phyloP scores from a whole-genome alignment of 495 filamentous ascomycete species.

The Astrothelium macrocarpum region DNA sequence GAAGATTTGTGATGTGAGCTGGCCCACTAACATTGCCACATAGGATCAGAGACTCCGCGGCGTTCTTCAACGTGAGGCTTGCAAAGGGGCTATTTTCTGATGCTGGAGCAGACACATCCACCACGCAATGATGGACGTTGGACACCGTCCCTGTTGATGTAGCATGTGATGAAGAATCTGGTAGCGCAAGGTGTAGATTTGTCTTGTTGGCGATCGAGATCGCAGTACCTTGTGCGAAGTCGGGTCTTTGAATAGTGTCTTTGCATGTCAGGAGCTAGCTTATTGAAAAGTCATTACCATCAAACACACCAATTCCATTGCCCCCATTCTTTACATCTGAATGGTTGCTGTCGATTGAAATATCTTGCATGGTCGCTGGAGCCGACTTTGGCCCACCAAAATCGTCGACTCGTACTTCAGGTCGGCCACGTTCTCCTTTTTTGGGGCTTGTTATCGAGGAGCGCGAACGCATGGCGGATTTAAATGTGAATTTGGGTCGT shows the following conservation, averaged over 20 bases:
- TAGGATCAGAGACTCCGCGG: constrained; percentile 59
- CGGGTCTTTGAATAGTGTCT: constrained; percentile 41
- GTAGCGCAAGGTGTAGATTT: constrained; percentile 61
- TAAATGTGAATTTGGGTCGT: constrained; percentile 65
- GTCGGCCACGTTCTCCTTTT: constrained; percentile 2
- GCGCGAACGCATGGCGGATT: constrained; percentile 31
- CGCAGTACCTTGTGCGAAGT: constrained; percentile 48
- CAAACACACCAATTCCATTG: background rate
- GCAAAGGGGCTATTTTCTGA: constrained; percentile 55
- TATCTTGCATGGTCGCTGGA: background rate
- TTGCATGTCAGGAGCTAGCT: background rate
- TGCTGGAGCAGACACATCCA: constrained; percentile 63
- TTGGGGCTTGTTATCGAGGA: constrained; percentile 6
- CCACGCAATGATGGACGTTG: constrained; percentile 59
- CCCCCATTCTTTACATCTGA: background rate
- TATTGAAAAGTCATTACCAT: background rate
- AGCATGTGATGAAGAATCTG: constrained; percentile 53
- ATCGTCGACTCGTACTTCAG: background rate
- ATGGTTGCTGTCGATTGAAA: background rate
- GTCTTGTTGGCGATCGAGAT: constrained; percentile 56
- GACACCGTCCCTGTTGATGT: constrained; percentile 65
- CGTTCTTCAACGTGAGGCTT: constrained; percentile 59
- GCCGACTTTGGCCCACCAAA: background rate
- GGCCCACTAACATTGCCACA: constrained; percentile 71
- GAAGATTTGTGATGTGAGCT: constrained; percentile 68